Conservation (phyloP, 2,329 filamentous ascomycete species). For the Macrophomina pseudophaseolina region DNA sequence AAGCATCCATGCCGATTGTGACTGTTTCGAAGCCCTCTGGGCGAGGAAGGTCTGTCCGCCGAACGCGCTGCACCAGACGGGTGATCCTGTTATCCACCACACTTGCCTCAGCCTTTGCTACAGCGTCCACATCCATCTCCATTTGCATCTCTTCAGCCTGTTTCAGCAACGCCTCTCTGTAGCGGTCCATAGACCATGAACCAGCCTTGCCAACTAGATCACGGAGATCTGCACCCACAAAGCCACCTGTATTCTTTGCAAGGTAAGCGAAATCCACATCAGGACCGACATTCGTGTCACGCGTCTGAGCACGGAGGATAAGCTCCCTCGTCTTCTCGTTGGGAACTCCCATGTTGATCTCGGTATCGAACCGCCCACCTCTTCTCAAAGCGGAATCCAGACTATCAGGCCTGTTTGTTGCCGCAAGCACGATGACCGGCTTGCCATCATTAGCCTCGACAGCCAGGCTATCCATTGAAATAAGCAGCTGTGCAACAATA, state of each 20-base stretch:
- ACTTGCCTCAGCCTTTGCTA: constrained; percentile 20
- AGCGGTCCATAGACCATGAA: constrained; percentile 66
- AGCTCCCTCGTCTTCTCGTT: constrained; percentile 76
- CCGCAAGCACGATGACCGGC: constrained; percentile 86
- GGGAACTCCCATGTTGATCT: constrained; percentile 87
- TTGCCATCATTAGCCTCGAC: constrained; percentile 74
- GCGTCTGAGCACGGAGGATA: constrained; percentile 76
- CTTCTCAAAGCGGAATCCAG: constrained; percentile 78
- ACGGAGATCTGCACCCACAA: constrained; percentile 87
- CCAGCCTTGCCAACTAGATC: constrained; percentile 71
- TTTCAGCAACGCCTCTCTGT: constrained; percentile 57
- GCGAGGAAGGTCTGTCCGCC: constrained; percentile 54
- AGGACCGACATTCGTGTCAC: constrained; percentile 65
- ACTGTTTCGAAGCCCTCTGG: constrained; percentile 61
- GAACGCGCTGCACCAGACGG: constrained; percentile 58
- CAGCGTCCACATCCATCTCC: constrained; percentile 59
- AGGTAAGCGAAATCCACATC: constrained; percentile 76
- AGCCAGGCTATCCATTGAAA: constrained; percentile 81
- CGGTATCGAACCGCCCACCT: constrained; percentile 78
- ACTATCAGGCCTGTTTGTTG: constrained; percentile 86
- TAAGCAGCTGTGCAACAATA: constrained; percentile 80
- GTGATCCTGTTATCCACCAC: constrained; percentile 38
- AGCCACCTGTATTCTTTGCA: constrained; percentile 86
- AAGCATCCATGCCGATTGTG: constrained; percentile 69
- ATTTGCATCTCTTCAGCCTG: constrained; percentile 41